These are phyloP conservation scores for Pseudocercospora pini-densiflorae DNA, from an alignment of 2,329 filamentous ascomycete species.

Conservation along the genomic window DNA sequence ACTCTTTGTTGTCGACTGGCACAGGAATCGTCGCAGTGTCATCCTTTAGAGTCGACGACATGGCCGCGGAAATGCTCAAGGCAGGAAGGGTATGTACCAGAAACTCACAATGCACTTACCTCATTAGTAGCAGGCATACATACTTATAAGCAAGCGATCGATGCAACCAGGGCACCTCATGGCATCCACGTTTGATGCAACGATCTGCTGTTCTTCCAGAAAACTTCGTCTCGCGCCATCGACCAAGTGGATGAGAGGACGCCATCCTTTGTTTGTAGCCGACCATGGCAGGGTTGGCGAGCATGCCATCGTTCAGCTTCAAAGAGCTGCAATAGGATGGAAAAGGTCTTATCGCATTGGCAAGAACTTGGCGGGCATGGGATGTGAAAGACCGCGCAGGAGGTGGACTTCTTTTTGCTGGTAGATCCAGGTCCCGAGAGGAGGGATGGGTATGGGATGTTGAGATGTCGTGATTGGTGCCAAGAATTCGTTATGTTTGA, in stretches of 20 bases:
- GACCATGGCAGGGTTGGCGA: slow-evolving; percentile 2
- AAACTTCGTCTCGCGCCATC: slow-evolving; percentile 18
- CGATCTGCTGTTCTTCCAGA: not conserved
- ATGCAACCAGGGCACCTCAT: slow-evolving; percentile 2
- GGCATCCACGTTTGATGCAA: slow-evolving; percentile 10
- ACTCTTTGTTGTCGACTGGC: slow-evolving; percentile 5
- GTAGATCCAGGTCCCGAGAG: not conserved
- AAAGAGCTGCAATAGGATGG: slow-evolving; percentile 13
- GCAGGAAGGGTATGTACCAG: not conserved
- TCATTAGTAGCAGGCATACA: not conserved
- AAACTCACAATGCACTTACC: not conserved
- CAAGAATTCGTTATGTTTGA: slow-evolving; percentile 9
- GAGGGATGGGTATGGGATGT: not conserved
- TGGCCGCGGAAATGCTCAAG: slow-evolving; percentile 9
- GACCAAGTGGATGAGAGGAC: slow-evolving; percentile 15
- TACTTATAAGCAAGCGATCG: slow-evolving; percentile 9
- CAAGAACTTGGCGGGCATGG: slow-evolving; percentile 12
- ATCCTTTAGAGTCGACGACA: slow-evolving; percentile 12
- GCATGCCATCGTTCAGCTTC: not conserved
- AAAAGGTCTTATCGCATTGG: slow-evolving; percentile 9
- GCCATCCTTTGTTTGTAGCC: slow-evolving; percentile 9
- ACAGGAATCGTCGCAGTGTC: slow-evolving; percentile 3
- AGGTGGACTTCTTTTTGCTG: not conserved
- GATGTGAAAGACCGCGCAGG: not conserved
- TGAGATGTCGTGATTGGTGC: slow-evolving; percentile 18